Percentiles rank a stretch among this genome's conserved stretches.
Evolutionary conservation across 2,329 filamentous ascomycete genomes (phyloP).

Genomic region (Aspergillus fijiensis): DNA sequence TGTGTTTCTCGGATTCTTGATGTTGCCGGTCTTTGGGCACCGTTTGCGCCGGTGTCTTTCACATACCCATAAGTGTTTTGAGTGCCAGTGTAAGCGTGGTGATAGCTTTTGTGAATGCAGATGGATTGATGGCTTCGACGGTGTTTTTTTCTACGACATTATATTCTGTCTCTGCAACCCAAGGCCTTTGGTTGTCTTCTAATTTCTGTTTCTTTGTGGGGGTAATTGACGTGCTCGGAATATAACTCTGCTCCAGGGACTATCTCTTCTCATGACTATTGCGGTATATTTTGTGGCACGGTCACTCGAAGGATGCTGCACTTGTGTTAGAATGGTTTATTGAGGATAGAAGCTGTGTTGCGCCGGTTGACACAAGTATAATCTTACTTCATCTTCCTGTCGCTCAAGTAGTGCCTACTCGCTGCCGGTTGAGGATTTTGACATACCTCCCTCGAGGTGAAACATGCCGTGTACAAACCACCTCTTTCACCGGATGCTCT

Average conservation of each 20-base stretch:
- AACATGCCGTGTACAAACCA: not conserved
- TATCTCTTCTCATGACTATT: slow-evolving; percentile 12
- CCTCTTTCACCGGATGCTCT: not conserved
- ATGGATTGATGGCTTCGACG: slow-evolving; percentile 14
- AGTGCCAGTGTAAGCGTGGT: slow-evolving; percentile 19
- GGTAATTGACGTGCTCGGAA: slow-evolving; percentile 15
- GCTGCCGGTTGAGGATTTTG: no score
- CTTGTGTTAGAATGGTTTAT: no score
- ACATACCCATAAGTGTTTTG: slow-evolving; percentile 33
- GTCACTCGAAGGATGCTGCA: no score
- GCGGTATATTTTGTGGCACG: slow-evolving; percentile 10
- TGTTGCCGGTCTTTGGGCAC: slow-evolving; percentile 21
- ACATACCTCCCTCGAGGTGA: not conserved
- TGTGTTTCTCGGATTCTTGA: slow-evolving; percentile 20
- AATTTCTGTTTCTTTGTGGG: slow-evolving; percentile 6
- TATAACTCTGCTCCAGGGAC: slow-evolving; percentile 14
- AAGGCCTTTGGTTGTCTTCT: slow-evolving; percentile 15
- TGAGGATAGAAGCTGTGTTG: no score
- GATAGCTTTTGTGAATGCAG: slow-evolving; percentile 18
- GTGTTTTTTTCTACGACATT: slow-evolving; percentile 17
- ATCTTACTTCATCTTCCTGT: no score
- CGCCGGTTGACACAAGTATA: no score
- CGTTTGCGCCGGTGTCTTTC: slow-evolving; percentile 23
- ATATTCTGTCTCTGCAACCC: slow-evolving; percentile 12
- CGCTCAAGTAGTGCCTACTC: no score